Percentiles rank a stretch among this genome's conserved stretches.
Conservation (phyloP, 208 protist genomes). For the Crithidia bombi region DNA sequence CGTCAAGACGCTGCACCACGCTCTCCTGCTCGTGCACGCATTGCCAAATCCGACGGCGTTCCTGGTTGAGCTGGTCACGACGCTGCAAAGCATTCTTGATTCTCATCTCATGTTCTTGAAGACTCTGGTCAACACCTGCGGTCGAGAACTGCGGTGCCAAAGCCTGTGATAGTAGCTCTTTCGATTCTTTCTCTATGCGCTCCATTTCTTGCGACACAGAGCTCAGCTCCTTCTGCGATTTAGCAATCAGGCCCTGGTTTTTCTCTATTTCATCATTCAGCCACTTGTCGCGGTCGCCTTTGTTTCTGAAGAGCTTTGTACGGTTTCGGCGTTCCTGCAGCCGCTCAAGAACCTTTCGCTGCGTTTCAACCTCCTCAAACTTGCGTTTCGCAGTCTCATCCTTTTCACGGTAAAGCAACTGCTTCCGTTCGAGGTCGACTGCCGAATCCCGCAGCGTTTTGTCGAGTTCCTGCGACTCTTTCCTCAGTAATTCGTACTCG, state of each 20-base stretch:
- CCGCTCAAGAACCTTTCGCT: constrained; percentile 64
- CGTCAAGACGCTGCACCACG: constrained; percentile 58
- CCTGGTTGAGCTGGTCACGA: constrained; percentile 72
- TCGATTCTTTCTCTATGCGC: constrained; percentile 25
- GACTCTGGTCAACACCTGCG: constrained; percentile 52
- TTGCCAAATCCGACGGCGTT: constrained; percentile 84
- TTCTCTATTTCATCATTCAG: constrained; percentile 83
- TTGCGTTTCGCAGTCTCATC: constrained; percentile 46
- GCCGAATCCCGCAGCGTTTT: constrained; percentile 39
- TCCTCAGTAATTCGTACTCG: constrained; percentile 54
- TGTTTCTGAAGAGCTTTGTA: constrained; percentile 90
- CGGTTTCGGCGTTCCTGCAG: constrained; percentile 91
- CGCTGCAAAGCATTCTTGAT: constrained; percentile 36
- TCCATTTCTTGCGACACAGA: constrained; percentile 45
- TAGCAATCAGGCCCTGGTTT: constrained; percentile 59
- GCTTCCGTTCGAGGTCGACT: constrained; percentile 46
- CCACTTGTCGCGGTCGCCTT: constrained; percentile 90
- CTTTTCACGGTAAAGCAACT: constrained; percentile 28
- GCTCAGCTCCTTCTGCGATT: constrained; percentile 49
- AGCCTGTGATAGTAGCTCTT: constrained; percentile 8
- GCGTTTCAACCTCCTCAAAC: constrained; percentile 40
- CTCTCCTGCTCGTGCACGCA: constrained; percentile 75
- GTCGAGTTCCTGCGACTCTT: constrained; percentile 62
- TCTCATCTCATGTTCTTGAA: constrained; percentile 44
- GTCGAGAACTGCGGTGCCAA: constrained; percentile 18